phyloP scores from a whole-genome alignment of 2,329 filamentous ascomycete genomes.

The Colletotrichum costaricense region DNA sequence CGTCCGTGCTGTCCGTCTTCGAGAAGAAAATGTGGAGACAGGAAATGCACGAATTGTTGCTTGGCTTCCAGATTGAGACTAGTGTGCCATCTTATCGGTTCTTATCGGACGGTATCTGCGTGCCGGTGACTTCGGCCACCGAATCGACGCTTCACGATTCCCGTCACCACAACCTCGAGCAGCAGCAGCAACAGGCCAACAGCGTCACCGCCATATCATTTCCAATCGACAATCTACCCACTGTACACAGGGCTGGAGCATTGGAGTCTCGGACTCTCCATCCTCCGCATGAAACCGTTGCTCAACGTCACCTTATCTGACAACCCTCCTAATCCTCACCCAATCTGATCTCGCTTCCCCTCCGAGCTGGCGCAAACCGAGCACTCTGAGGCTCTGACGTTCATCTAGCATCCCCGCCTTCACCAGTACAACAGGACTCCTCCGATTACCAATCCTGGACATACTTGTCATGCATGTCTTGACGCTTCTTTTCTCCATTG shows the following conservation, averaged over 20 bases:
- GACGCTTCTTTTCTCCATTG: constrained; percentile 29
- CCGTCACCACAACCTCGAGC: neutral
- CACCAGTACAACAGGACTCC: neutral
- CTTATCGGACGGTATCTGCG: neutral
- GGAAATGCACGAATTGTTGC: constrained; percentile 39
- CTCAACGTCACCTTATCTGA: neutral
- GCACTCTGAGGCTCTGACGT: neutral
- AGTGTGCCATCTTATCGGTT: constrained; percentile 31
- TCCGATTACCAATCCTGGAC: constrained; percentile 17
- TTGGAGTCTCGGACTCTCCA: neutral
- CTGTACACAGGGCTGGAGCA: neutral
- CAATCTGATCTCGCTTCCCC: neutral
- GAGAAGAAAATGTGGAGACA: neutral
- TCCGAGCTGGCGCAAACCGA: neutral
- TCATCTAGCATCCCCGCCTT: neutral
- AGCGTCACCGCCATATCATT: neutral
- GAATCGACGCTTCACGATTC: neutral
- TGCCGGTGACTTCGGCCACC: neutral
- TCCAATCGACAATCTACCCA: neutral
- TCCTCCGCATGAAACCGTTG: neutral
- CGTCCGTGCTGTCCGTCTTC: neutral
- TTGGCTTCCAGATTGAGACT: constrained; percentile 46
- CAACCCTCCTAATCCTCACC: neutral
- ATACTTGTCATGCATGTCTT: constrained; percentile 31
- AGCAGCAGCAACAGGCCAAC: neutral